Evolutionary conservation across 2,329 filamentous ascomycete genomes (phyloP), one percentile per base, ranked within the genome.

Genomic region (Atkinsonella hypoxylon): DNA sequence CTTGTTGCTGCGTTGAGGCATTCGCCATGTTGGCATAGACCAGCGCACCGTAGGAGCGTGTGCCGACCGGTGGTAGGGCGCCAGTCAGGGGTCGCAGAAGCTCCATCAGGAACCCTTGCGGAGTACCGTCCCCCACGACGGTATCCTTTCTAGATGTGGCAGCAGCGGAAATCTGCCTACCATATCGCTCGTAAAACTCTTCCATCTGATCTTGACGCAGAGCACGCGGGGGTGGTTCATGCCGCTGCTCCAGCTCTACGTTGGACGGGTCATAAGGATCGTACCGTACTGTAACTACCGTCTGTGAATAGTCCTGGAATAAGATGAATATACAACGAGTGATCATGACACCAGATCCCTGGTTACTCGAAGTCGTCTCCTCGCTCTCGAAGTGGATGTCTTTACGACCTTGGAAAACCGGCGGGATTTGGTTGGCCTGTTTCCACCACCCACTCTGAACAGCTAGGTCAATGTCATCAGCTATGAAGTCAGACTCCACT

Each of bases 1-100:
- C 93, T 60, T 86, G 84, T 59, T 94, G 87, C 61, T 87, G 83
- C 4, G 89, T 91, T 7, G 87, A 89, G 2, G 93, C 91, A 64
- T 98, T 98, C 61, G 88, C 93, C 52, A 97, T 78, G 64, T 98
- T 98, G 56, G 87, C 81, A 67, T 98, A 98, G 13, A 98, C 89
- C 22, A 95, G 75, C 4, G 91, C 89, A 54, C 93, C 93, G 64
- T 91, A 98, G 3, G 89, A 81, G 46, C 91, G 85, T 11, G 82
- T 88, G n/a, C 91, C 91, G 7, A 97, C 81, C 0, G 93, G 91
- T 2, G 77, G 73, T 4, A 98, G 78, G 0, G 87, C 89, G 53
- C 87, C 82, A 15, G 77, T 72, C 58, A 89, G 77, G 0, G 86
- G 83, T 38, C 77, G 78, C 47, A 98, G 76, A 6, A 97, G 79